A percentile compares a stretch with the other conserved stretches of the same genome.
These are phyloP conservation scores for Phytopythium aichiense DNA, from an alignment of 352 stramenopile genomes.

Conservation along the genomic window DNA sequence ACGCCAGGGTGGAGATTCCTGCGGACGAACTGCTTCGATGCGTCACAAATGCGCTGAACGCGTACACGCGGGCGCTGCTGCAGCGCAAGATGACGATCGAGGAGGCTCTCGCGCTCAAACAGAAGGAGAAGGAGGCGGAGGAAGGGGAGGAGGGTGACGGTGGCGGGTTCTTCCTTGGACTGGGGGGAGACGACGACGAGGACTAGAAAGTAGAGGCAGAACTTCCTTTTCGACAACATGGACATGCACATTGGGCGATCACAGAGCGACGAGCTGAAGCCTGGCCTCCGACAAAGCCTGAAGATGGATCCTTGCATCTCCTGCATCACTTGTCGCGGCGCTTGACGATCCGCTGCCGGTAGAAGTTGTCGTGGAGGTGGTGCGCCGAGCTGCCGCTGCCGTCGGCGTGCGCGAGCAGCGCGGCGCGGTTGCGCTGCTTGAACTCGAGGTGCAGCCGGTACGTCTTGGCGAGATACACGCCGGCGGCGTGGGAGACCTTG, in stretches of 20 bases:
- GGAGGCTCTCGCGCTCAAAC: slow-evolving; percentile 12
- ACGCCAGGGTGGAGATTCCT: slow-evolving; percentile 7
- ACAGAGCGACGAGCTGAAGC: neutral
- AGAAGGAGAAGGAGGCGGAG: slow-evolving; percentile 11
- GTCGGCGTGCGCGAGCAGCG: neutral
- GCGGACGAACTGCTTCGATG: slow-evolving; percentile 28
- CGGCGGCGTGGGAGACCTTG: slow-evolving; percentile 57
- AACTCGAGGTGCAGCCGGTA: slow-evolving; percentile 54
- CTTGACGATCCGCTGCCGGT: slow-evolving; percentile 67
- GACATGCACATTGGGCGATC: neutral
- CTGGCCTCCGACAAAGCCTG: neutral
- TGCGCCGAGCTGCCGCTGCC: slow-evolving; percentile 6
- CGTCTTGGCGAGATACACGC: slow-evolving; percentile 68
- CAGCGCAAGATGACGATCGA: slow-evolving; percentile 26
- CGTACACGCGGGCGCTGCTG: slow-evolving; percentile 16
- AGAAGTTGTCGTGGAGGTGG: slow-evolving; percentile 70
- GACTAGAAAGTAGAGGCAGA: neutral
- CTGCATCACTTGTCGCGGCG: slow-evolving; percentile 41
- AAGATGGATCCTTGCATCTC: neutral
- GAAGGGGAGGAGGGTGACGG: slow-evolving; percentile 10
- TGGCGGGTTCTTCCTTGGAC: slow-evolving; percentile 12
- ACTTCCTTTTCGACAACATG: neutral
- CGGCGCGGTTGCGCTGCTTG: slow-evolving; percentile 20
- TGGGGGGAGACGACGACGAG: neutral
- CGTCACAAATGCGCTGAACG: slow-evolving; percentile 30